These are phyloP conservation scores for Mucor saturninus DNA, from an alignment of 371 early-diverging fungal genomes.

Conservation along the genomic window DNA sequence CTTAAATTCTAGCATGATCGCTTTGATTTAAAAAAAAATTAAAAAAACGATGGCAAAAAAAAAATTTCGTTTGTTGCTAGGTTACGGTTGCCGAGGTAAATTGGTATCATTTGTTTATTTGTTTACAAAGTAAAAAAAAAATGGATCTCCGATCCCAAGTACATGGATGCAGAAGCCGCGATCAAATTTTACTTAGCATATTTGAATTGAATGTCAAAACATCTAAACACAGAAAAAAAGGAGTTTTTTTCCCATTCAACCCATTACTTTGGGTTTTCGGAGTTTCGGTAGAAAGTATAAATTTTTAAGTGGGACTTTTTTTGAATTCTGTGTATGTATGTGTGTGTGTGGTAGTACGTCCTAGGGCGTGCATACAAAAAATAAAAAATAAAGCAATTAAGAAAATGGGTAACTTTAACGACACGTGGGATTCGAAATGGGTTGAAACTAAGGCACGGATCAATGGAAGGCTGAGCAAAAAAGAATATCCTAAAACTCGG, in stretches of 20 bases:
- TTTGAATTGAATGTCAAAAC: not conserved
- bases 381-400: not conserved
- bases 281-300: not conserved
- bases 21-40: too few species aligned
- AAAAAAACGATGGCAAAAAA: not conserved
- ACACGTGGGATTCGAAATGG: too few species aligned
- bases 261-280: conserved; percentile 2
- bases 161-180: not conserved
- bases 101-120: not conserved
- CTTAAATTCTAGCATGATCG: too few species aligned
- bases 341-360: too few species aligned
- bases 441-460: not conserved
- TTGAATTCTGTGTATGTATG: not conserved
- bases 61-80: not conserved
- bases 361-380: not conserved
- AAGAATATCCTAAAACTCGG: conserved; percentile 2
- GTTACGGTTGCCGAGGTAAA: not conserved
- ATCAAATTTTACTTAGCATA: conserved; percentile 4
- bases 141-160: not conserved
- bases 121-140: not conserved
- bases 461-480: not conserved
- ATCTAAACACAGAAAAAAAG: conserved; percentile 1
- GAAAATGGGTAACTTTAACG: not conserved
- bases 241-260: not conserved
- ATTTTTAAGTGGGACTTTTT: not conserved